Evolutionary conservation across 306 rosid species (phyloP), one percentile per base, ranked within the genome.

Genomic region (Prunus armeniaca): DNA sequence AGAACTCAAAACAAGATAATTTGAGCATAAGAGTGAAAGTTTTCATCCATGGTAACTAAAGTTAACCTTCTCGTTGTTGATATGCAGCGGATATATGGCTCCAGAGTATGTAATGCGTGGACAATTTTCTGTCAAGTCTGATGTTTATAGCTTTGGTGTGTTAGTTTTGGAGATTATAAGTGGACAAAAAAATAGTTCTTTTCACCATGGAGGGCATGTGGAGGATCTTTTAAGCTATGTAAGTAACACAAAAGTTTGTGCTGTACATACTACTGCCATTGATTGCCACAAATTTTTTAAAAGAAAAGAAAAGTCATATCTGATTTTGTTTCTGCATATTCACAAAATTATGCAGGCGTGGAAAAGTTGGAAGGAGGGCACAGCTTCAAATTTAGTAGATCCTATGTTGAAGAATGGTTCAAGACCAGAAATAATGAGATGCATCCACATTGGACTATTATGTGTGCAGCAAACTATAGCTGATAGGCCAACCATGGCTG

Each of bases 281-380:
- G 3, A 24, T 27, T 8, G 28, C 17, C 1, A 57, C 9, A 34
- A 34, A 6, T 32, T 5, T 32, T 32, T 57, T 57, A 57, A 57
- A 12, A 32, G 6, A 15, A 17, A 65, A 34, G 1, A 3, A 43
- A 18, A 2, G 3, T 66, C 18, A 4, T 12, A 6, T 67, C 32
- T 45, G 9, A 13, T 6, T 2, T 67, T 45, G 5, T 24, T 6
- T 67, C 34, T 67, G 9, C 30, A 13, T 25, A 5, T n/a, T 67
- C 2, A 13, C 22, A 2, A 47, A 68, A 24, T 5, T 25, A 50
- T 27, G 74, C 62, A 79, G 73, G 62, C 55, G 3, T 13, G 82
- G 82, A 74, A 32, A 49, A 74, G 62, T 28, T 69, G 74, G 74
- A 51, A 51, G 27, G 71, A 20, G 18, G 74, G 46, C 0, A 69